phyloP scores from a whole-genome alignment of 2,329 filamentous ascomycete species.

The Trichoderma sp. region DNA sequence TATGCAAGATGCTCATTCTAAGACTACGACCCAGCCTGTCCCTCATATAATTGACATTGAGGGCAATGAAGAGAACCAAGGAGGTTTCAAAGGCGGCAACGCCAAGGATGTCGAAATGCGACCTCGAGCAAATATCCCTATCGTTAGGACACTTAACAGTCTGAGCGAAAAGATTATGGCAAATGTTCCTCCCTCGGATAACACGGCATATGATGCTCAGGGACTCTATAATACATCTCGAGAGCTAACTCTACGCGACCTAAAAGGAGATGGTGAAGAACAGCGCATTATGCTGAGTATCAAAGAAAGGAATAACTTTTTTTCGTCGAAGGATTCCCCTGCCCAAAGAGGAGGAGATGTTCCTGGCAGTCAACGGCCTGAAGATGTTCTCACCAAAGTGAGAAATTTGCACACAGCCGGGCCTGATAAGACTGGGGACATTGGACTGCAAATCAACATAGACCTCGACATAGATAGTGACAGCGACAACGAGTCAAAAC shows the following conservation, averaged over 20 bases:
- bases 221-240: constrained; percentile 73
- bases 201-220: constrained; percentile 54
- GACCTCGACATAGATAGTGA: constrained; percentile 70
- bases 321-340: constrained; percentile 58
- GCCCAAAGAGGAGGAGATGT: constrained; percentile 45
- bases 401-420: constrained; percentile 57
- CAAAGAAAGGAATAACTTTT: constrained; percentile 82
- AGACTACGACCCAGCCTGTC: constrained; percentile 62
- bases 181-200: constrained; percentile 77
- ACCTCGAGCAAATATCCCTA: constrained; percentile 76
- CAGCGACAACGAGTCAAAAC: constrained; percentile 60
- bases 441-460: constrained; percentile 62
- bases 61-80: constrained; percentile 93
- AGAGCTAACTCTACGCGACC: constrained; percentile 74
- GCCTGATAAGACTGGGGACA: constrained; percentile 47
- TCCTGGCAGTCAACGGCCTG: constrained; percentile 69
- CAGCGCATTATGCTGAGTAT: constrained; percentile 81
- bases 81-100: constrained; percentile 77
- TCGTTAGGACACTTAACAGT: constrained; percentile 84
- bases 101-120: constrained; percentile 88
- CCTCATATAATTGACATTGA: constrained; percentile 90
- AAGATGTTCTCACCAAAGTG: constrained; percentile 64
- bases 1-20: constrained; percentile 50
- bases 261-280: constrained; percentile 71
- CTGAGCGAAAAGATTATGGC: constrained; percentile 92